Conservation (phyloP, 169 alveolate genomes). For the Plasmodium malariae region DNA sequence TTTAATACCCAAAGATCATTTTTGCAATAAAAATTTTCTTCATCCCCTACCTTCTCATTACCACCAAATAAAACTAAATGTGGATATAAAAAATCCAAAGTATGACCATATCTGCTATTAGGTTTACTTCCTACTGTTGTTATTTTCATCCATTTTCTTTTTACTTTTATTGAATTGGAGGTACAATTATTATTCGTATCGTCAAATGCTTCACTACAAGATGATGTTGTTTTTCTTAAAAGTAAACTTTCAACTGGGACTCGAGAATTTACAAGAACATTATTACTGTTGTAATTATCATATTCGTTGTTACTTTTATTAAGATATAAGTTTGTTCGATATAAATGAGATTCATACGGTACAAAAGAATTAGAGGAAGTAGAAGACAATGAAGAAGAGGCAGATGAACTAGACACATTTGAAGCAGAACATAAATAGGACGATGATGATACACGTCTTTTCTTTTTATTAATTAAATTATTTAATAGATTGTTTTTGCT, state of each 20-base stretch:
- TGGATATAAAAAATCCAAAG: slow-evolving; percentile 69
- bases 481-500: neutral
- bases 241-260: slow-evolving; percentile 24
- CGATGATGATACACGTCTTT: slow-evolving; percentile 6
- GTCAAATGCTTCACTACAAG: slow-evolving; percentile 9
- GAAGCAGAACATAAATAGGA: slow-evolving; percentile 14
- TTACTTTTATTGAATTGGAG: slow-evolving; percentile 5
- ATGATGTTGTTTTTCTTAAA: neutral
- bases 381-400: slow-evolving; percentile 10
- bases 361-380: slow-evolving; percentile 18
- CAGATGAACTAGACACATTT: neutral
- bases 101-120: slow-evolving; percentile 69
- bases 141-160: slow-evolving; percentile 60
- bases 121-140: slow-evolving; percentile 42
- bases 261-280: slow-evolving; percentile 23
- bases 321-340: neutral
- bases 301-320: neutral
- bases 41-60: slow-evolving; percentile 51
- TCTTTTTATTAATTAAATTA: neutral
- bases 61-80: slow-evolving; percentile 71
- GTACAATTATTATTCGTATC: slow-evolving; percentile 5
- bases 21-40: slow-evolving; percentile 30
- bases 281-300: neutral
- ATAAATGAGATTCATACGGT: slow-evolving; percentile 2
- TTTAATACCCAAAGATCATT: slow-evolving; percentile 74